A percentile compares a stretch with the other conserved stretches of the same genome.
phyloP scores from a whole-genome alignment of 2,329 filamentous ascomycete species.

The Talaromyces sp. region DNA sequence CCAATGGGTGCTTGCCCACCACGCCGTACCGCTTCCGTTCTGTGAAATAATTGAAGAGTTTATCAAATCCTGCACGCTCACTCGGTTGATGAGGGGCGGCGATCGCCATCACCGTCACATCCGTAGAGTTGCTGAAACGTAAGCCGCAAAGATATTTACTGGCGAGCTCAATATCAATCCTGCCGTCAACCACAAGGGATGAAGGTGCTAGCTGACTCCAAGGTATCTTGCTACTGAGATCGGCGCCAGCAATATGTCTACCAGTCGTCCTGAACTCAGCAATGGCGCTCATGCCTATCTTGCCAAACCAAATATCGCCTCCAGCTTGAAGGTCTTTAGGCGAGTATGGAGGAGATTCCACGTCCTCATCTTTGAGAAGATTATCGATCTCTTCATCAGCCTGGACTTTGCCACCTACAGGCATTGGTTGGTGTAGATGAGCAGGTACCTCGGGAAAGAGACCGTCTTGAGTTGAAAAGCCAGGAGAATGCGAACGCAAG shows the following conservation, averaged over 20 bases:
- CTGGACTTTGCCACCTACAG: conserved; percentile 46
- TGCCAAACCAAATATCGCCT: conserved; percentile 74
- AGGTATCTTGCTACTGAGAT: conserved; percentile 62
- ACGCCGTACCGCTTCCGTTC: conserved; percentile 82
- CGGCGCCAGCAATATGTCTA: conserved; percentile 77
- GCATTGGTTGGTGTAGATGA: conserved; percentile 36
- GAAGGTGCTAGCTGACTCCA: conserved; percentile 75
- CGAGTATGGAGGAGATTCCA: conserved; percentile 77
- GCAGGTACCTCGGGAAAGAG: conserved; percentile 42
- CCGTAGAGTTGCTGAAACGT: conserved; percentile 74
- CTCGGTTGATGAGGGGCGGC: conserved; percentile 57
- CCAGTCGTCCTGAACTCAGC: conserved; percentile 73
- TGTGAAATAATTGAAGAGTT: conserved; percentile 83
- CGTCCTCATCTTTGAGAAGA: conserved; percentile 75
- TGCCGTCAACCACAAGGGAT: conserved; percentile 57
- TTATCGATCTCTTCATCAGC: conserved; percentile 88
- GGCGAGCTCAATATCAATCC: conserved; percentile 77
- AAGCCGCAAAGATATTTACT: conserved; percentile 88
- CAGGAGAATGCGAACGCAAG: conserved; percentile 69
- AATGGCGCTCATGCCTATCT: conserved; percentile 70
- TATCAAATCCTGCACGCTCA: conserved; percentile 62
- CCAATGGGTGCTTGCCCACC: conserved; percentile 68
- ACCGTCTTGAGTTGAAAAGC: conserved; percentile 43
- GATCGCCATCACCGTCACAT: conserved; percentile 76
- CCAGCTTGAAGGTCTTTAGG: conserved; percentile 69